Percentiles rank a stretch among this genome's conserved stretches.
Conservation (phyloP, 2,329 filamentous ascomycete species). For the Xylariaceae sp. region DNA sequence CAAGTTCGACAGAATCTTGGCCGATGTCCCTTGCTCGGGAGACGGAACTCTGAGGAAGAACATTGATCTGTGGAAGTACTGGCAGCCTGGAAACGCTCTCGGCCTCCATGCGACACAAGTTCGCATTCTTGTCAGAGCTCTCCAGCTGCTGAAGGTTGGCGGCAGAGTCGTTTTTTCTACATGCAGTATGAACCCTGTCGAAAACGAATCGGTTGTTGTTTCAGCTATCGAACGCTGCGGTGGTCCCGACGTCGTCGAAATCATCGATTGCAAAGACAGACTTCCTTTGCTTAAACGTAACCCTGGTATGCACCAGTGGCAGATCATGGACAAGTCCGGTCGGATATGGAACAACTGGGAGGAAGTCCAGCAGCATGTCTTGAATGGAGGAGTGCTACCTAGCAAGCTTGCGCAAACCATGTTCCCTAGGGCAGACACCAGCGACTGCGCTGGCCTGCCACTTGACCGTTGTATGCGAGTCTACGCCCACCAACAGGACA, state of each 20-base stretch:
- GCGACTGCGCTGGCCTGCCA: conserved; percentile 59
- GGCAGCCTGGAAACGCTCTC: conserved; percentile 80
- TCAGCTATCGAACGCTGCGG: conserved; percentile 88
- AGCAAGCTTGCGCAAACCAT: conserved; percentile 71
- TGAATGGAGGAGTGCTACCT: conserved; percentile 56
- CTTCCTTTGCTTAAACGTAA: conserved; percentile 71
- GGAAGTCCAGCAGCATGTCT: conserved; percentile 66
- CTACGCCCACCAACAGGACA: conserved; percentile 93
- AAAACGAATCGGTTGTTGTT: conserved; percentile 89
- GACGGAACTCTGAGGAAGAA: conserved; percentile 95
- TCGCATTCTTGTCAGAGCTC: conserved; percentile 80
- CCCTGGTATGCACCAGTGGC: conserved; percentile 76
- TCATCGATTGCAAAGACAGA: conserved; percentile 76
- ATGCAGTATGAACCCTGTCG: conserved; percentile 97
- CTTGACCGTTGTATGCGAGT: conserved; percentile 89
- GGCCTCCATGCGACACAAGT: conserved; percentile 84
- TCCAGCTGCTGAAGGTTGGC: conserved; percentile 94
- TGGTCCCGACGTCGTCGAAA: conserved; percentile 71
- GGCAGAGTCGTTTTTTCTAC: conserved; percentile 96
- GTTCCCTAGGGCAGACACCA: conserved; percentile 62
- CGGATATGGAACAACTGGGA: conserved; percentile 76
- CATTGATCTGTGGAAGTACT: conserved; percentile 88
- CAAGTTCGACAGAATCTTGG: conserved; percentile 94
- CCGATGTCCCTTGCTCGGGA: conserved; percentile 94
- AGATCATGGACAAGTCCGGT: conserved; percentile 81